These are phyloP conservation scores for Rhizopogon hawkerae DNA, from an alignment of 1,284 basidiomycete genomes.

Conservation along the genomic window DNA sequence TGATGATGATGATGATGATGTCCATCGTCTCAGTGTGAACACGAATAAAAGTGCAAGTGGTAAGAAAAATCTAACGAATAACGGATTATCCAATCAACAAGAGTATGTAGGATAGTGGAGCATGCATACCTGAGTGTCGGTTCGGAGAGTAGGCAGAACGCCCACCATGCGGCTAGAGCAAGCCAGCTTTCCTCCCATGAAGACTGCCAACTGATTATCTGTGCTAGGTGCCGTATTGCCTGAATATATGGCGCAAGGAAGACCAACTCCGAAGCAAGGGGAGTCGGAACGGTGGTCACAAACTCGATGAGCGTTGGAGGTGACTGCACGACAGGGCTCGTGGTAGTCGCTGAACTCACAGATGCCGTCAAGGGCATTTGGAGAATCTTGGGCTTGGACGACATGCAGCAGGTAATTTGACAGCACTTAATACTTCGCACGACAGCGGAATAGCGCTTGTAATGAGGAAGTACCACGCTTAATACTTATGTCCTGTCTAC, in stretches of 20 bases:
- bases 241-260: constrained; percentile 51
- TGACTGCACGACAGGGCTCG: constrained; percentile 2
- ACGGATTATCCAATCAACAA: constrained; percentile 5
- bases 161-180: constrained; percentile 67
- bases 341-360: background rate
- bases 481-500: background rate
- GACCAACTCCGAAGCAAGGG: constrained; percentile 50
- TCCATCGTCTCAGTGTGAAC: constrained; percentile 26
- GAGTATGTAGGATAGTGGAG: background rate
- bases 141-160: constrained; percentile 56
- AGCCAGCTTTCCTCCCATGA: constrained; percentile 63
- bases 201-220: constrained; percentile 58
- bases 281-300: constrained; percentile 50
- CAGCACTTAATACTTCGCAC: background rate
- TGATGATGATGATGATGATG: constrained; percentile 12
- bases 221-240: constrained; percentile 35
- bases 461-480: background rate
- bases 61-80: constrained; percentile 34
- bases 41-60: constrained; percentile 33
- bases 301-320: constrained; percentile 30
- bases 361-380: constrained; percentile 8
- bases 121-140: constrained; percentile 46
- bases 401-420: background rate
- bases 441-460: background rate
- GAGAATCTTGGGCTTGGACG: constrained; percentile 10